Evolutionary conservation across 108 stramenopile species (phyloP).

Genomic region (Fistulifera solaris): DNA sequence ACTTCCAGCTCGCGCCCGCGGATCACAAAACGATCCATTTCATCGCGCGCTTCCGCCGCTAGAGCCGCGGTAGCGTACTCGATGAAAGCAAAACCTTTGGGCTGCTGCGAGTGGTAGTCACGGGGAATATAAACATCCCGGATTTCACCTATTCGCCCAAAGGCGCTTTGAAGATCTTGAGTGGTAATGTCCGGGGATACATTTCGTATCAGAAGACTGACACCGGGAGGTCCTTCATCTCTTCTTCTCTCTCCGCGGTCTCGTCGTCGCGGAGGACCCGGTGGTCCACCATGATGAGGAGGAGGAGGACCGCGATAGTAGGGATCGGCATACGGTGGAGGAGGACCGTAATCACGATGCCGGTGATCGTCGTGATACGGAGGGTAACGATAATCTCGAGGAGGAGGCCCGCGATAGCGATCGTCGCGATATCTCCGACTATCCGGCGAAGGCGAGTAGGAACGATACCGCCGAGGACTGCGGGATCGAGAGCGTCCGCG

Average conservation of each 20-base stretch:
- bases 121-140: slow-evolving; percentile 85
- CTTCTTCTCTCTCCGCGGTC: slow-evolving; percentile 41
- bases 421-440: slow-evolving; percentile 10
- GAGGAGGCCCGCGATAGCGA: slow-evolving; percentile 18
- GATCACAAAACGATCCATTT: slow-evolving; percentile 82
- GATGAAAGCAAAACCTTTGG: slow-evolving; percentile 85
- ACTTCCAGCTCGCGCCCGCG: slow-evolving; percentile 83
- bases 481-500: slow-evolving; percentile 3
- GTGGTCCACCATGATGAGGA: slow-evolving; percentile 11
- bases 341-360: slow-evolving; percentile 9
- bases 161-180: slow-evolving; percentile 61
- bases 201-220: slow-evolving; percentile 76
- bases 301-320: slow-evolving; percentile 10
- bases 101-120: slow-evolving; percentile 72
- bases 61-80: slow-evolving; percentile 77
- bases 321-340: slow-evolving; percentile 5
- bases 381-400: slow-evolving; percentile 4
- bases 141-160: slow-evolving; percentile 79
- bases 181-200: slow-evolving; percentile 58
- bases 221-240: slow-evolving; percentile 79
- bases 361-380: slow-evolving; percentile 9
- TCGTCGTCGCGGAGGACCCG: slow-evolving; percentile 7
- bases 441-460: slow-evolving; percentile 12
- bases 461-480: slow-evolving; percentile 7
- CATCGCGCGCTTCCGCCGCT: slow-evolving; percentile 73